Evolutionary conservation across 2,329 filamentous ascomycete genomes (phyloP).

Genomic region (Aspergillus tubingensis): DNA sequence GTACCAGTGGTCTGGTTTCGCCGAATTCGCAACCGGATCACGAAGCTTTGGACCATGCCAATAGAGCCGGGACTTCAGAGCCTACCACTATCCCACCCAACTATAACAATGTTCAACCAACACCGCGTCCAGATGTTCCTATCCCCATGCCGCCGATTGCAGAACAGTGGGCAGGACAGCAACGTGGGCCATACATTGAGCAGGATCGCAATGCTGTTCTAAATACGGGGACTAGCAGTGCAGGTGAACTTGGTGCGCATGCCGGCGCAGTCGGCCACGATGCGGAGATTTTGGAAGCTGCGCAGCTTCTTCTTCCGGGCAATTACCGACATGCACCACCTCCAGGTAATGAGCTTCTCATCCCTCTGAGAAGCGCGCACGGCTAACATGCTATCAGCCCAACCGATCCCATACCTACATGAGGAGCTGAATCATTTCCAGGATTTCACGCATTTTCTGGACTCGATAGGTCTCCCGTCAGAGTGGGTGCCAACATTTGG

Average conservation of each 20-base stretch:
- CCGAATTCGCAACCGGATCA: slow-evolving; percentile 32
- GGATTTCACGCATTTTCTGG: slow-evolving; percentile 39
- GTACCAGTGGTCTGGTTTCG: slow-evolving; percentile 27
- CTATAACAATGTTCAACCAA: slow-evolving; percentile 7
- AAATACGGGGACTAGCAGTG: slow-evolving; percentile 15
- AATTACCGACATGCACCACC: slow-evolving; percentile 29
- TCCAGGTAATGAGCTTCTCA: slow-evolving; percentile 1
- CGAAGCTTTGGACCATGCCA: slow-evolving; percentile 19
- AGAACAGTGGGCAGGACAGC: slow-evolving; percentile 32
- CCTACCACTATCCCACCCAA: slow-evolving; percentile 22
- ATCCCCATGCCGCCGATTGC: slow-evolving; percentile 25
- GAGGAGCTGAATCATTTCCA: slow-evolving; percentile 39
- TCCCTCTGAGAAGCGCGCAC: not conserved
- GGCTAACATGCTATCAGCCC: slow-evolving; percentile 20
- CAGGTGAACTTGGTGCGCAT: slow-evolving; percentile 20
- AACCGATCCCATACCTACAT: slow-evolving; percentile 32
- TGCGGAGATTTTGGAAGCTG: slow-evolving; percentile 43
- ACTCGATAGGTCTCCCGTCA: slow-evolving; percentile 37
- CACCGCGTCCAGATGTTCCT: slow-evolving; percentile 24
- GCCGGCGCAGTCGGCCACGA: slow-evolving; percentile 30
- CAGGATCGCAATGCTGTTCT: slow-evolving; percentile 26
- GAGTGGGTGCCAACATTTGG: slow-evolving; percentile 36
- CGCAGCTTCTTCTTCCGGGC: slow-evolving; percentile 35
- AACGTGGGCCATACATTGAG: slow-evolving; percentile 29
- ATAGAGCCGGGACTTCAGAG: slow-evolving; percentile 18